A percentile compares a stretch with the other conserved stretches of the same genome.
Conservation (phyloP, 805 yeast species). For the Myxozyma udenii region DNA sequence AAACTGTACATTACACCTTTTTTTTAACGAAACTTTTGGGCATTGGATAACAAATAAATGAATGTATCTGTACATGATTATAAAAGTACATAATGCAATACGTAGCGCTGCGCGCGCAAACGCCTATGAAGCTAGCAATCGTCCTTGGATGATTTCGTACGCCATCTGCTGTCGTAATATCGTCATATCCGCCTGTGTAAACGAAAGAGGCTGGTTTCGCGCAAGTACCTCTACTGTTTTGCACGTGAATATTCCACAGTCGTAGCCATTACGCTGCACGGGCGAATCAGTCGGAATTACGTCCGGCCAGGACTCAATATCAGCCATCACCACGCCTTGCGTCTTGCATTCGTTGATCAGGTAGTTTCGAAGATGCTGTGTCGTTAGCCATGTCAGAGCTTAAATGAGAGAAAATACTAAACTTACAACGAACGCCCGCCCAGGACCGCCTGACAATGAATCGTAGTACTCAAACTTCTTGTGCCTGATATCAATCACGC, state of each 20-base stretch:
- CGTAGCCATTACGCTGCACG: constrained; percentile 83
- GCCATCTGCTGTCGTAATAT: constrained; percentile 66
- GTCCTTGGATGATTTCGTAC: constrained; percentile 47
- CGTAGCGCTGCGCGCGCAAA: too few relatives aligned
- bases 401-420: too few relatives aligned
- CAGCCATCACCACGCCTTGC: constrained; percentile 40
- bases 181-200: constrained; percentile 66
- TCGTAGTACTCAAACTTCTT: constrained; percentile 69
- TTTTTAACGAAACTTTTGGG: background rate
- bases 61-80: background rate
- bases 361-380: constrained; percentile 50
- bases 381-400: constrained; percentile 11
- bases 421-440: constrained; percentile 38
- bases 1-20: too few relatives aligned
- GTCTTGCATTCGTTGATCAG: constrained; percentile 65
- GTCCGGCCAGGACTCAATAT: constrained; percentile 34
- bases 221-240: constrained; percentile 66
- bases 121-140: constrained; percentile 5
- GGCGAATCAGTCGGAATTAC: constrained; percentile 53
- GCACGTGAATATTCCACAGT: constrained; percentile 93
- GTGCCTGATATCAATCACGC: constrained; percentile 63
- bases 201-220: constrained; percentile 49
- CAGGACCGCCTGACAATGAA: constrained; percentile 54
- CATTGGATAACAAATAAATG: background rate
- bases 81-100: background rate